Conservation (phyloP, 331 rosid species). For the Acacia concinna region DNA sequence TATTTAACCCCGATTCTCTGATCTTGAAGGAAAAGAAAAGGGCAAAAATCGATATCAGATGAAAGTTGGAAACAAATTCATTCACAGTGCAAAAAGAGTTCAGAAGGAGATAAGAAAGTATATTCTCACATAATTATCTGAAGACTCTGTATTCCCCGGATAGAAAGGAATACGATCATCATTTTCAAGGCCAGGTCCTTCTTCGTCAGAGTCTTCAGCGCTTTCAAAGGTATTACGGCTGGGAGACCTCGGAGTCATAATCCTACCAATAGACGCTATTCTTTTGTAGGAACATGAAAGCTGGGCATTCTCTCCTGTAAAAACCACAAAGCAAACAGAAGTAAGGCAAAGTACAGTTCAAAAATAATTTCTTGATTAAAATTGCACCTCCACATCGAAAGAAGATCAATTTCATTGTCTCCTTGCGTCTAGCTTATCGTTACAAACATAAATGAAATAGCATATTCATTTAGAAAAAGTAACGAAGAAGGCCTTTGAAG, state of each 20-base stretch:
- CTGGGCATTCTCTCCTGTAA: conserved; percentile 45
- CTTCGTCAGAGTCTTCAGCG: conserved; percentile 75
- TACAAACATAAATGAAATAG: not conserved
- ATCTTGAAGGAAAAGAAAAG: not conserved
- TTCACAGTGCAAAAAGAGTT: not conserved
- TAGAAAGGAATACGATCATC: conserved; percentile 44
- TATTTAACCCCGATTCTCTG: not conserved
- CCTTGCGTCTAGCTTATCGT: not conserved
- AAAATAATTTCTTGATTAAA: not conserved
- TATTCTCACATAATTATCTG: conserved; percentile 41
- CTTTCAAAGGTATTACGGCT: conserved; percentile 45
- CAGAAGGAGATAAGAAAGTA: not conserved
- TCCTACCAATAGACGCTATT: conserved; percentile 59
- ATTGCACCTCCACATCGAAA: not conserved
- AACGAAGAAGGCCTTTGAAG: not conserved
- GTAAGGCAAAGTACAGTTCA: not conserved
- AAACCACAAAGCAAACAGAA: conserved; percentile 15
- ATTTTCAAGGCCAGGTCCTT: conserved; percentile 51
- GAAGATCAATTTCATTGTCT: not conserved
- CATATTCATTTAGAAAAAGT: not conserved
- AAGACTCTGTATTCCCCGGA: conserved; percentile 39
- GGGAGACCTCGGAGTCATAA: conserved; percentile 62
- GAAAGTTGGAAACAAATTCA: not conserved
- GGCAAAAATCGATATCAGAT: not conserved
- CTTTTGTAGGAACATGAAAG: conserved; percentile 50